Evolutionary conservation across 2,329 filamentous ascomycete genomes (phyloP).

Genomic region (Penicillium concentricum): DNA sequence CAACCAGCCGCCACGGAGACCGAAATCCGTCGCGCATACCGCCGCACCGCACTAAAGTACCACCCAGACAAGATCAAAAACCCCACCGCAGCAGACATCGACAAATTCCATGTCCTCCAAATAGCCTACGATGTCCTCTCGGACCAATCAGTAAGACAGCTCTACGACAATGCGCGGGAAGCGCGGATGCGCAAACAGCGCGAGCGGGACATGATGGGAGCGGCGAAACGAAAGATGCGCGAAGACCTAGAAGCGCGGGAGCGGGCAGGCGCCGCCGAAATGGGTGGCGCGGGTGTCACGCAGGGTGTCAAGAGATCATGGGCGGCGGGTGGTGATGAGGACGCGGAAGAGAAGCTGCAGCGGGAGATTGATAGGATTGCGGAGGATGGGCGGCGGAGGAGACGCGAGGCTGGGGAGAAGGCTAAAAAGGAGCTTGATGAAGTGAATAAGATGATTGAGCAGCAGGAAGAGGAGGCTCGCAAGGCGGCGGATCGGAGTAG

Average conservation of each 20-base stretch:
- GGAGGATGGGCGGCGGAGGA: slow-evolving; percentile 53
- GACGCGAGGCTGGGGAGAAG: slow-evolving; percentile 49
- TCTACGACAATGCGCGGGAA: slow-evolving; percentile 75
- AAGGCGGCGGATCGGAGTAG: slow-evolving; percentile 35
- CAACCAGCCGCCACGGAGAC: slow-evolving; percentile 62
- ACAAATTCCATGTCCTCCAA: slow-evolving; percentile 81
- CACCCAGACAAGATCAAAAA: slow-evolving; percentile 88
- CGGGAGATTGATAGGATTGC: slow-evolving; percentile 54
- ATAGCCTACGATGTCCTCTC: slow-evolving; percentile 82
- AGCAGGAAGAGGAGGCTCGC: slow-evolving; percentile 46
- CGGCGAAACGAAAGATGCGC: slow-evolving; percentile 71
- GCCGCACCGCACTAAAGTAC: slow-evolving; percentile 81
- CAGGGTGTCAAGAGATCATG: slow-evolving; percentile 61
- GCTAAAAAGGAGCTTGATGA: slow-evolving; percentile 47
- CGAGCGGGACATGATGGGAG: slow-evolving; percentile 71
- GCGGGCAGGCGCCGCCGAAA: slow-evolving; percentile 47
- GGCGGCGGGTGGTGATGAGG: slow-evolving; percentile 37
- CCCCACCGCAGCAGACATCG: slow-evolving; percentile 64
- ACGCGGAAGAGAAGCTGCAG: slow-evolving; percentile 52
- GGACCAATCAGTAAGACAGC: slow-evolving; percentile 66
- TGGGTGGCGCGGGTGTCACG: slow-evolving; percentile 35
- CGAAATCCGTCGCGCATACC: slow-evolving; percentile 81
- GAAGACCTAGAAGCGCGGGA: slow-evolving; percentile 84
- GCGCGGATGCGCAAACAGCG: slow-evolving; percentile 68
- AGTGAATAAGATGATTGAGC: slow-evolving; percentile 36